phyloP scores from a whole-genome alignment of 176 grass and related monocot genomes.

The Oryza glaberrima region DNA sequence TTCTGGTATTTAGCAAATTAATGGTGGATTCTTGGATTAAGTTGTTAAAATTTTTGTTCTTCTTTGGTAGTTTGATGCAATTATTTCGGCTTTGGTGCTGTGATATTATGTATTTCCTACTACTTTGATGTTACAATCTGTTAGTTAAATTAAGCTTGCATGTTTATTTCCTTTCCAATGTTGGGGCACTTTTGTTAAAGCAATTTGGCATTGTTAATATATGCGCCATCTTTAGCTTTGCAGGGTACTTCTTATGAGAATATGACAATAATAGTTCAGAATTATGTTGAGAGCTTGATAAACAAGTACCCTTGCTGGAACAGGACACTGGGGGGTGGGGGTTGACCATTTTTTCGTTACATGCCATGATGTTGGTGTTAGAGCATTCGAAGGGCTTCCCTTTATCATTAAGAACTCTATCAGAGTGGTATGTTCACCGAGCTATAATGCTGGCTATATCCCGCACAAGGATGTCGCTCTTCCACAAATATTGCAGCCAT shows the following conservation, averaged over 20 bases:
- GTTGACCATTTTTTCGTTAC: slow-evolving; percentile 59
- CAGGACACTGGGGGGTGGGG: slow-evolving; percentile 39
- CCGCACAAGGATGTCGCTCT: slow-evolving; percentile 61
- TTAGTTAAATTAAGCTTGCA: neutral
- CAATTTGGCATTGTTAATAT: neutral
- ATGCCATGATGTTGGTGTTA: slow-evolving; percentile 63
- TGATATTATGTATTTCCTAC: neutral
- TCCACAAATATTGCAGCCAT: slow-evolving; percentile 64
- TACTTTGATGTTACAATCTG: neutral
- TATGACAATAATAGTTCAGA: slow-evolving; percentile 61
- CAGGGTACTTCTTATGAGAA: slow-evolving; percentile 61
- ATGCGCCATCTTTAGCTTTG: slow-evolving; percentile 20
- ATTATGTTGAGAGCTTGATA: slow-evolving; percentile 61
- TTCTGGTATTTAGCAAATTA: neutral
- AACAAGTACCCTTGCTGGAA: slow-evolving; percentile 72
- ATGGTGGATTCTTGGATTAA: neutral
- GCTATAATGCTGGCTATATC: slow-evolving; percentile 54
- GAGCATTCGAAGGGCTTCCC: slow-evolving; percentile 60
- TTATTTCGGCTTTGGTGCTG: neutral
- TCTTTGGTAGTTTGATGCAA: neutral
- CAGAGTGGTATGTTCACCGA: slow-evolving; percentile 60
- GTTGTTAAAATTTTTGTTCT: neutral
- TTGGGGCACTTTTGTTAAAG: neutral
- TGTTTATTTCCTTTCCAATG: neutral
- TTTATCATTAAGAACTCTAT: slow-evolving; percentile 57